These are phyloP conservation scores for Chrysochromulina parva DNA, from an alignment of 78 protist genomes.

Conservation along the genomic window DNA sequence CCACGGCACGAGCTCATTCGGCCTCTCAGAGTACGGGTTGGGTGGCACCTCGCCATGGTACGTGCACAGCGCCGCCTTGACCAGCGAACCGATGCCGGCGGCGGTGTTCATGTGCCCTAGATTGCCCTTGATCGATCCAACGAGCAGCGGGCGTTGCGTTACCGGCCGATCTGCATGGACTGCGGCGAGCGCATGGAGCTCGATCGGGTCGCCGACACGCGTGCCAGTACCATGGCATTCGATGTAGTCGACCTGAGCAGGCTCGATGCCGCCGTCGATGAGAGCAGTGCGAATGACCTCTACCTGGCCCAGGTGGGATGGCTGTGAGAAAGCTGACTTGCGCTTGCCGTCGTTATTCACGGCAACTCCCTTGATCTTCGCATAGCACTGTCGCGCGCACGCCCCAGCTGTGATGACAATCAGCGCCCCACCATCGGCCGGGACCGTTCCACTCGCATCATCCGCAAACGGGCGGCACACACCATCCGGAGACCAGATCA, in stretches of 20 bases:
- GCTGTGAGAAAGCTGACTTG: background rate
- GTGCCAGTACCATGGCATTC: conserved; percentile 41
- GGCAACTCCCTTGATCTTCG: background rate
- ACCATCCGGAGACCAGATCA: background rate
- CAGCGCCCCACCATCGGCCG: background rate
- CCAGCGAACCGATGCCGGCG: conserved; percentile 14
- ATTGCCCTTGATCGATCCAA: background rate
- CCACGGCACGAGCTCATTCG: background rate
- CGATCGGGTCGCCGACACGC: conserved; percentile 67
- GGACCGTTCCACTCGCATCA: background rate
- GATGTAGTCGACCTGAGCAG: conserved; percentile 48
- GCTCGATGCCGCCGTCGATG: background rate
- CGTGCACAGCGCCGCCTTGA: conserved; percentile 55
- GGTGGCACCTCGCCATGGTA: background rate
- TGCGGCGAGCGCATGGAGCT: conserved; percentile 33
- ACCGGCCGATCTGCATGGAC: conserved; percentile 28
- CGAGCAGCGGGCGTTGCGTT: background rate
- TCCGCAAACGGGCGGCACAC: background rate
- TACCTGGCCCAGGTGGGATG: conserved; percentile 52
- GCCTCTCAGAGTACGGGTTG: background rate
- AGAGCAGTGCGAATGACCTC: conserved; percentile 58
- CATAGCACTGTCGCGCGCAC: background rate
- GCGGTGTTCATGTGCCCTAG: background rate
- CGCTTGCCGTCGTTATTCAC: background rate
- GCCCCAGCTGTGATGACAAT: background rate